A percentile compares a stretch with the other conserved stretches of the same genome.
phyloP scores from a whole-genome alignment of 768 basidiomycete species.

The Tylopilus felleus region DNA sequence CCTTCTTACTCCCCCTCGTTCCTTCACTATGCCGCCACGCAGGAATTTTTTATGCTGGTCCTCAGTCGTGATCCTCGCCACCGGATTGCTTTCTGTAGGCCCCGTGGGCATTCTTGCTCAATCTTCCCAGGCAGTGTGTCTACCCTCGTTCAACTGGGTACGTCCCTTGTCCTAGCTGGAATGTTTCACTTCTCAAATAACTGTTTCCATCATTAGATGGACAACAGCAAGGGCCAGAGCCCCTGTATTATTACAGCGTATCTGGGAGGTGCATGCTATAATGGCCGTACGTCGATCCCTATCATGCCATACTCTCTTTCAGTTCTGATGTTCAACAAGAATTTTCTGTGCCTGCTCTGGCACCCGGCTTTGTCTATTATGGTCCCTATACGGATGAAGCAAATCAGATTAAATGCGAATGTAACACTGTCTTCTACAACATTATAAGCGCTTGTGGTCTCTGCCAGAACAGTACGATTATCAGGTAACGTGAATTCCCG shows the following conservation, averaged over 20 bases:
- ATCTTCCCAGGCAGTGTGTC: constrained; percentile 20
- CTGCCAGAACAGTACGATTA: constrained; percentile 46
- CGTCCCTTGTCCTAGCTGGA: not conserved
- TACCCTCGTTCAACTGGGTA: constrained; percentile 27
- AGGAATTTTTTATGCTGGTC: constrained; percentile 7
- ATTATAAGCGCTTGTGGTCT: constrained; percentile 54
- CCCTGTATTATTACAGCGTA: constrained; percentile 46
- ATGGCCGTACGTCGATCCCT: constrained; percentile 36
- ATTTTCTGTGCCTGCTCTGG: constrained; percentile 38
- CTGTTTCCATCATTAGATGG: constrained; percentile 19
- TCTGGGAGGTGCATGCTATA: constrained; percentile 40
- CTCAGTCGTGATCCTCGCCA: constrained; percentile 17
- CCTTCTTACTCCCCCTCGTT: not conserved
- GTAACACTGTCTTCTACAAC: constrained; percentile 55
- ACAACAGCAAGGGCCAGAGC: constrained; percentile 44
- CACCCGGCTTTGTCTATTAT: constrained; percentile 27
- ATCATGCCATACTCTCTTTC: constrained; percentile 5
- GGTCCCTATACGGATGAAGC: constrained; percentile 30
- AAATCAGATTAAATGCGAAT: constrained; percentile 40
- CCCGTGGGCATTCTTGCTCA: constrained; percentile 23
- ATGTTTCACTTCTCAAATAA: not conserved
- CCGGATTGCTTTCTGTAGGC: constrained; percentile 13
- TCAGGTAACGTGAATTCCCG: constrained; percentile 27
- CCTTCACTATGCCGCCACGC: constrained; percentile 9
- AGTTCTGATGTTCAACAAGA: constrained; percentile 28